Evolutionary conservation across 140 eudicot species (phyloP), one percentile per base, ranked within the genome.

Genomic region (Cichorium intybus): DNA sequence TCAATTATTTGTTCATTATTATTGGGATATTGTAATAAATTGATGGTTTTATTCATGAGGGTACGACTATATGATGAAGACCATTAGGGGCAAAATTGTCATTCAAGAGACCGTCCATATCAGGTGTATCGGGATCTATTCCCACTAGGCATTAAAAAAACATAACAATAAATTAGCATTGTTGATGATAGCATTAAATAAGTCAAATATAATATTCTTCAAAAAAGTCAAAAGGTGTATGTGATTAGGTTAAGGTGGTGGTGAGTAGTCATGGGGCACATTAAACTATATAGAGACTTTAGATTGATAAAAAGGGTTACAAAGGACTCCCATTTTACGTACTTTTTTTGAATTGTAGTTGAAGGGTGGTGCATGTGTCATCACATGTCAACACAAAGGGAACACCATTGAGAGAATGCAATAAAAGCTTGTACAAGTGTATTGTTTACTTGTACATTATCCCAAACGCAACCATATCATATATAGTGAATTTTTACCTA

Each of bases 321-420:
- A 50, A 54, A 37, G 45, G 29, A 47, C 29, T 55, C 17, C 12
- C 39, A 17, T 35, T 60, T 52, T 22, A 22, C 6, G 24, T 56
- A 21, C 14, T 4, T 23, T 11, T 49, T 58, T 14, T 60, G 49
- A 31, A 62, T 47, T 62, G 73, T 69, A 24, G 62, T 56, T 21
- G 59, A 64, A 70, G 69, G 75, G 62, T 64, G 69, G 43, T 64
- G 75, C 68, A 74, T 75, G 81, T 79, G 70, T 75, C 62, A 74
- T 68, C 82, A 60, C 68, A 43, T 73, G 70, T 63, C 48, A 72
- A 63, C 60, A 63, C 31, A 53, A 72, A 62, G 37, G 20, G 20
- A 27, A 34, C 70, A 53, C 64, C 35, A 39, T 39, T 37, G 39
- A 20, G 62, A 71, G 18, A 12, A 22, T 62, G 64, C 58, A 72